phyloP scores from a whole-genome alignment of 148 eudicot genomes.

The Rhododendron ferrugineum region DNA sequence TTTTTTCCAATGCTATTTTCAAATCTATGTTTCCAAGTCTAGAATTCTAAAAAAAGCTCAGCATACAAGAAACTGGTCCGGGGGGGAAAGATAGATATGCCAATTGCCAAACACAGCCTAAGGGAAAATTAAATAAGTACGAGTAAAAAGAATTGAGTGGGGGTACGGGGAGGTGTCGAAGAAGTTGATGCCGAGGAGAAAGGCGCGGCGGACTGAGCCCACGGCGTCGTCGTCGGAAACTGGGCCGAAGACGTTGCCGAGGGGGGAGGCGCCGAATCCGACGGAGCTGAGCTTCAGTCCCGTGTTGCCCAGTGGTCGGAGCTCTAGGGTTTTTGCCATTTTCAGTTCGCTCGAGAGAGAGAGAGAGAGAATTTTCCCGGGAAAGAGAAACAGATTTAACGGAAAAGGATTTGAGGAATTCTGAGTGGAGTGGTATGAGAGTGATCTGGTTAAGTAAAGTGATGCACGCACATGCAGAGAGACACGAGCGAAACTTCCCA shows the following conservation, averaged over 20 bases:
- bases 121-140: not conserved
- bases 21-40: not conserved
- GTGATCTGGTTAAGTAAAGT: not conserved
- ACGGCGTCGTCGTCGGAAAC: slow-evolving; percentile 66
- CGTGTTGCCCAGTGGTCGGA: slow-evolving; percentile 72
- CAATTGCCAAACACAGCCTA: not conserved
- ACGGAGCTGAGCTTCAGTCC: slow-evolving; percentile 76
- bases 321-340: slow-evolving; percentile 36
- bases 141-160: not conserved
- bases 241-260: slow-evolving; percentile 83
- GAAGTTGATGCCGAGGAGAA: slow-evolving; percentile 78
- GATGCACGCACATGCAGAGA: not conserved
- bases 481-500: not conserved
- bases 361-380: not conserved
- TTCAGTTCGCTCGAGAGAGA: not conserved
- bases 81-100: not conserved
- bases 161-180: slow-evolving; percentile 93
- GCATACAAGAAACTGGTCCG: not conserved
- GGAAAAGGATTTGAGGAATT: not conserved
- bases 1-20: not conserved
- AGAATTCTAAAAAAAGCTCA: not conserved
- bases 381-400: not conserved
- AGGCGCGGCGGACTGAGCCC: slow-evolving; percentile 61
- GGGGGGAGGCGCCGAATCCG: slow-evolving; percentile 97
- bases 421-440: too few relatives aligned